phyloP scores from a whole-genome alignment of 495 filamentous ascomycete species.

The Aspergillus sparsus region DNA sequence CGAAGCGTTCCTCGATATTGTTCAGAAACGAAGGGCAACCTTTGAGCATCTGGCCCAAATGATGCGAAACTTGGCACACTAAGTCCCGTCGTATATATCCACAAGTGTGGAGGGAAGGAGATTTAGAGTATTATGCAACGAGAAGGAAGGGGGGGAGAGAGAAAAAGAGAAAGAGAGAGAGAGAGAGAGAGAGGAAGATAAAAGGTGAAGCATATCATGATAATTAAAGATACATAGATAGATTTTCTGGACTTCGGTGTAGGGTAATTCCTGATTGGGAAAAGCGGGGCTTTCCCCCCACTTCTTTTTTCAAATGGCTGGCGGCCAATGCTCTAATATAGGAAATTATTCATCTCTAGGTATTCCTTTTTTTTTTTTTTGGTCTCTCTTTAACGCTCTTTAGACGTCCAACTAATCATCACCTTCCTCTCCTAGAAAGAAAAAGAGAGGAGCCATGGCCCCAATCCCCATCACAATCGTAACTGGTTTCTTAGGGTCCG shows the following conservation, averaged over 20 bases:
- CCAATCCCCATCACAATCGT: constrained; percentile 90
- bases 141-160: no score
- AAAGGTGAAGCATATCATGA: no score
- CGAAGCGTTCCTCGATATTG: constrained; percentile 37
- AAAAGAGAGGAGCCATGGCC: constrained; percentile 38
- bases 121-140: no score
- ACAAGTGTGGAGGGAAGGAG: no score
- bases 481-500: constrained; percentile 92
- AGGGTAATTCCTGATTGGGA: constrained; percentile 18
- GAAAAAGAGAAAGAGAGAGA: no score
- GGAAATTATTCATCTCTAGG: background rate
- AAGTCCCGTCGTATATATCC: background rate
- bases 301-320: background rate
- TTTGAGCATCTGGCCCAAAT: constrained; percentile 36
- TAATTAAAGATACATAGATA: no score
- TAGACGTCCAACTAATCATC: background rate
- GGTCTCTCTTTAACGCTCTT: background rate
- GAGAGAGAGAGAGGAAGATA: no score
- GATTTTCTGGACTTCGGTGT: constrained; percentile 5
- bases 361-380: background rate
- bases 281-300: constrained; percentile 16
- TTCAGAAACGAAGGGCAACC: constrained; percentile 34
- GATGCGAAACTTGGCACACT: constrained; percentile 10
- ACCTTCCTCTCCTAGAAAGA: no score
- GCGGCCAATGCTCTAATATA: no score